These are phyloP conservation scores for Paracoccidioides lutzii DNA, from an alignment of 2,329 filamentous ascomycete species.

Conservation along the genomic window DNA sequence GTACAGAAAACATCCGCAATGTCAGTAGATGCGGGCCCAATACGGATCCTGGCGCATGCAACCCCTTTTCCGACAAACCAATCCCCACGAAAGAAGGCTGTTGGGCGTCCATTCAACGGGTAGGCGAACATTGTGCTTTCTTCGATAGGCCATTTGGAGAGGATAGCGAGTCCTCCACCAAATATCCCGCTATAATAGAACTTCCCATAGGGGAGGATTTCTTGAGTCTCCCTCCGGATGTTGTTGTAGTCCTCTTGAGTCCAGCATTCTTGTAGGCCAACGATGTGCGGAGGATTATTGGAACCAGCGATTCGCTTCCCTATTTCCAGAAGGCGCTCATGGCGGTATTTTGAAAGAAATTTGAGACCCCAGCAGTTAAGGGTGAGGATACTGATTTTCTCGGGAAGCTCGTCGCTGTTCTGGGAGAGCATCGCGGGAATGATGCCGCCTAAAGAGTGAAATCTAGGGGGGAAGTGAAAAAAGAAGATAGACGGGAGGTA, in stretches of 20 bases:
- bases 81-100: slow-evolving; percentile 86
- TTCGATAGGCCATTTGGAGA: slow-evolving; percentile 85
- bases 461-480: not conserved
- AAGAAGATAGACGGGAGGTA: not conserved
- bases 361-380: slow-evolving; percentile 98
- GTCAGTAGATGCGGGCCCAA: slow-evolving; percentile 51
- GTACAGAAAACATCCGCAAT: slow-evolving; percentile 85
- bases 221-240: slow-evolving; percentile 59
- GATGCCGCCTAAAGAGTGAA: not conserved
- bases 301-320: slow-evolving; percentile 61
- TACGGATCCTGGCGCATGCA: slow-evolving; percentile 65
- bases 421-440: slow-evolving; percentile 2
- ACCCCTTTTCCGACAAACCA: slow-evolving; percentile 96
- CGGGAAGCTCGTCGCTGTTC: slow-evolving; percentile 20
- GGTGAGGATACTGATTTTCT: slow-evolving; percentile 64
- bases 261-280: slow-evolving; percentile 93
- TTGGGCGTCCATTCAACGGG: slow-evolving; percentile 83
- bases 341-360: slow-evolving; percentile 64
- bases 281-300: slow-evolving; percentile 62
- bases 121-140: slow-evolving; percentile 79
- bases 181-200: slow-evolving; percentile 87
- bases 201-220: slow-evolving; percentile 76
- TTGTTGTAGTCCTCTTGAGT: slow-evolving; percentile 69
- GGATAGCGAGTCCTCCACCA: slow-evolving; percentile 74
- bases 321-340: slow-evolving; percentile 69